Percentiles rank a stretch among this genome's conserved stretches.
phyloP scores from a whole-genome alignment of 192 early-diverging fungal genomes.

The Umbelopsis vinacea region DNA sequence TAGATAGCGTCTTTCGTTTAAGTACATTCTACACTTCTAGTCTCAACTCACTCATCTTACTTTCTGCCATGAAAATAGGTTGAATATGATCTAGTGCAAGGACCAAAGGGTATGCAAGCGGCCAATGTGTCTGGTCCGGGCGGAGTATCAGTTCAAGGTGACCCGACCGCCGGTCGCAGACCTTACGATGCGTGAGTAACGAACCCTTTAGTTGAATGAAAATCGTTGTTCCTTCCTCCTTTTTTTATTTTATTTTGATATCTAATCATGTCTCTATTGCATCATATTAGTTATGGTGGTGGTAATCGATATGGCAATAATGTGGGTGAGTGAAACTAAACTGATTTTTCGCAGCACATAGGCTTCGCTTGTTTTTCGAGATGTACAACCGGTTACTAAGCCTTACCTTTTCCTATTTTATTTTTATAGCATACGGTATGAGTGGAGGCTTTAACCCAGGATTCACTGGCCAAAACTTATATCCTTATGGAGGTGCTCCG shows the following conservation, averaged over 20 bases:
- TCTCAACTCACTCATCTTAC: neutral
- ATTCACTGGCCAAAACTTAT: slow-evolving; percentile 10
- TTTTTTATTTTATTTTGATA: too few relatives aligned
- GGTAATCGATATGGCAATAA: slow-evolving; percentile 20
- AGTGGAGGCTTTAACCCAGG: slow-evolving; percentile 12
- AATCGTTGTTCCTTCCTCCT: neutral
- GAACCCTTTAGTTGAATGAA: neutral
- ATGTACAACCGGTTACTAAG: neutral
- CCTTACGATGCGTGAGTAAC: slow-evolving; percentile 28
- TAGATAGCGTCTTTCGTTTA: slow-evolving; percentile 26
- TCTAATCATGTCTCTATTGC: neutral
- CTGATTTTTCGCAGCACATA: neutral
- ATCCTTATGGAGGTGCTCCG: slow-evolving; percentile 16
- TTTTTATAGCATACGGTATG: slow-evolving; percentile 6
- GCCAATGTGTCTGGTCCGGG: slow-evolving; percentile 79
- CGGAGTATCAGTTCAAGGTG: slow-evolving; percentile 76
- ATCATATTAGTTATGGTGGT: neutral
- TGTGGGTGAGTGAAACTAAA: slow-evolving; percentile 1
- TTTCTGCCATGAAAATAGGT: slow-evolving; percentile 48
- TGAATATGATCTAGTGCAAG: slow-evolving; percentile 70
- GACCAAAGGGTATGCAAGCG: slow-evolving; percentile 85
- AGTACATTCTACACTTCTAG: neutral
- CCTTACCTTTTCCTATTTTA: neutral
- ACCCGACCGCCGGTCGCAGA: slow-evolving; percentile 58
- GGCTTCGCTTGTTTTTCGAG: neutral